Base-by-base conservation (phyloP, 225 moss, liverwort and hornwort species). In the Polytrichum commune region DNA sequence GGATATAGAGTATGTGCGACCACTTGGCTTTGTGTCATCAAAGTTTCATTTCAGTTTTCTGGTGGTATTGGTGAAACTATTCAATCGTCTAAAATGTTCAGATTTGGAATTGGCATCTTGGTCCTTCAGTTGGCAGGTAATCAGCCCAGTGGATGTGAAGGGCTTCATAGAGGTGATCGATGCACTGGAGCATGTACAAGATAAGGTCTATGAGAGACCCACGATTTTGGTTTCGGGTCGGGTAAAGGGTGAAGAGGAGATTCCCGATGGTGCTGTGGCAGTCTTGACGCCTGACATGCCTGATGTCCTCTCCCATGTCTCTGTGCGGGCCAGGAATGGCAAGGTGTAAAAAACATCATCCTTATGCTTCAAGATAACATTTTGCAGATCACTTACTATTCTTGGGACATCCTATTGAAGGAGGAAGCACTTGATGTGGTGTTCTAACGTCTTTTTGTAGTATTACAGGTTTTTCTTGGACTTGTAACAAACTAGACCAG, bases 241-340 rank as follows among this genome's bases (percentile, higher is more conserved):
- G 72, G 97, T 97, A 32, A 91, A 89, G 68, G 97, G 94, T 68
- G 97, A 97, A 71, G 97, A 97, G 74, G 97, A 97, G 67, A 94
- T 97, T 70, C 97, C 94, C 63, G 89, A 90, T 74, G 94, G 96
- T 63, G 94, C 85, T 64, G 77, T 94, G 23, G 94, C 88, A 53
- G 94, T 97, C 65, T 86, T 97, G 67, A 97, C 97, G 63, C 91
- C 94, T 60, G 97, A 97, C 76, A 97, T 97, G 97, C 97, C 94
- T 53, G 94, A 97, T 73, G 85, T 94, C 54, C 81, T 97, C 54
- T 97, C 97, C 60, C 97, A 97, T 85, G 97, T 97, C 23, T 93
- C 94, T 62, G 94, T 97, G 29, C 86, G 97, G 65, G 97, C 97
- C 65, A 90, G 97, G 32, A 94, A 97, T 80, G 89, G 92, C 80